Evolutionary conservation across 2,329 filamentous ascomycete genomes (phyloP).

Genomic region (Botrytis deweyae): DNA sequence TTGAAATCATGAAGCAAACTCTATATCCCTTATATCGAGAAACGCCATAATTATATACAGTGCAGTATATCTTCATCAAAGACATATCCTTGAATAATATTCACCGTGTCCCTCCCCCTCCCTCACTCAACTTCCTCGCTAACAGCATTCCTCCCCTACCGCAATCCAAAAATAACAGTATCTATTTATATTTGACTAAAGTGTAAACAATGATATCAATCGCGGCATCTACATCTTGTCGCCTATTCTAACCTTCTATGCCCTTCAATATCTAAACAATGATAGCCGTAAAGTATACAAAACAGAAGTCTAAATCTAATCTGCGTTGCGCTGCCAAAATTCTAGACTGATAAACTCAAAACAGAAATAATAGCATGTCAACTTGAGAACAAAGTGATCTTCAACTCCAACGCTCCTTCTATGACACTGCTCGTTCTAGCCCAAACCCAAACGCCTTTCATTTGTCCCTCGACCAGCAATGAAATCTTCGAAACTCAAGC

Average conservation of each 20-base stretch:
- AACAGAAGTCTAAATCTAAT: background rate
- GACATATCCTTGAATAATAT: accelerated
- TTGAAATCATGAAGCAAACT: too few species aligned
- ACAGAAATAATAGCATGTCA: too few species aligned
- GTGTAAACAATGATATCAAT: background rate
- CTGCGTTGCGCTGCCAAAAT: background rate
- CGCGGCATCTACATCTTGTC: background rate
- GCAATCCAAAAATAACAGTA: background rate
- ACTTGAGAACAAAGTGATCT: background rate
- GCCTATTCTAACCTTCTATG: background rate
- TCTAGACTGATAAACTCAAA: background rate
- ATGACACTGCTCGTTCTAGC: background rate
- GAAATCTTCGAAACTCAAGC: background rate
- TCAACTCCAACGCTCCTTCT: background rate
- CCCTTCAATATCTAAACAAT: background rate
- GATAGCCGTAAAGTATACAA: background rate
- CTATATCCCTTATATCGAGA: too few species aligned
- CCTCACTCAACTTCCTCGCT: background rate
- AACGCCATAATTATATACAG: too few species aligned
- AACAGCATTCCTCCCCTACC: background rate
- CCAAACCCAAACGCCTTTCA: background rate
- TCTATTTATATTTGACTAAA: background rate
- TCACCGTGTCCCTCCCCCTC: background rate
- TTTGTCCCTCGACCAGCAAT: background rate
- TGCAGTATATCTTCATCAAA: too few species aligned